Conservation (phyloP, 1,139 yeast species). For the Geotrichum cucujoidarum region DNA sequence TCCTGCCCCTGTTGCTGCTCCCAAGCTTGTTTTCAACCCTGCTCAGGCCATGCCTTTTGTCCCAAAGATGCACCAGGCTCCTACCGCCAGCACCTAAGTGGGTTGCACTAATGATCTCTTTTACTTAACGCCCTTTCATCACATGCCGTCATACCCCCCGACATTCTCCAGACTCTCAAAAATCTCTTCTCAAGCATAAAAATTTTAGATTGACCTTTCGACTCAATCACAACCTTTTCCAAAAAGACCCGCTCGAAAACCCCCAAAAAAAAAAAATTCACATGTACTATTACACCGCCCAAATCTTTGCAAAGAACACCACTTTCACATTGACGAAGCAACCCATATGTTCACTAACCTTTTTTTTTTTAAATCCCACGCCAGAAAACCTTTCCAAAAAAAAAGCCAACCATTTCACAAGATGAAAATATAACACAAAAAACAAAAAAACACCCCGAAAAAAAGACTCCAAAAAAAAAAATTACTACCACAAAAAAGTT, state of each 20-base stretch:
- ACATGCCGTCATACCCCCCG: background rate
- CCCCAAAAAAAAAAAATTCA: background rate
- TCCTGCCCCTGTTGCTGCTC: constrained; percentile 19
- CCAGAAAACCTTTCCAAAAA: too few species aligned
- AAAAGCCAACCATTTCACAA: too few species aligned
- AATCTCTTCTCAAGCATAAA: background rate
- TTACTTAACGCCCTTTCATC: background rate
- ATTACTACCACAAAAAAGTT: background rate
- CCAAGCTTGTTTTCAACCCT: constrained; percentile 35
- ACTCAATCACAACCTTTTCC: background rate
- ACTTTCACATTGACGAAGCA: too few species aligned
- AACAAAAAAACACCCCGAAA: too few species aligned
- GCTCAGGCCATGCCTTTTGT: constrained; percentile 39
- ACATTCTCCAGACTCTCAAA: background rate
- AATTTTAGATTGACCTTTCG: background rate
- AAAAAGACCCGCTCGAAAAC: background rate
- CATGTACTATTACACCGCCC: too few species aligned
- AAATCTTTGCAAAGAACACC: too few species aligned
- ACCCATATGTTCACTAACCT: too few species aligned
- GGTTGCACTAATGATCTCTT: background rate
- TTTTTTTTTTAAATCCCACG: too few species aligned
- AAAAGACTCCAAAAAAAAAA: background rate
- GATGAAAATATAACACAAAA: too few species aligned
- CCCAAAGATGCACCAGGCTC: constrained; percentile 27
- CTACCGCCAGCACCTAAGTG: background rate